Evolutionary conservation across 305 asterid genomes (phyloP).

Genomic region (Fraxinus greggii): DNA sequence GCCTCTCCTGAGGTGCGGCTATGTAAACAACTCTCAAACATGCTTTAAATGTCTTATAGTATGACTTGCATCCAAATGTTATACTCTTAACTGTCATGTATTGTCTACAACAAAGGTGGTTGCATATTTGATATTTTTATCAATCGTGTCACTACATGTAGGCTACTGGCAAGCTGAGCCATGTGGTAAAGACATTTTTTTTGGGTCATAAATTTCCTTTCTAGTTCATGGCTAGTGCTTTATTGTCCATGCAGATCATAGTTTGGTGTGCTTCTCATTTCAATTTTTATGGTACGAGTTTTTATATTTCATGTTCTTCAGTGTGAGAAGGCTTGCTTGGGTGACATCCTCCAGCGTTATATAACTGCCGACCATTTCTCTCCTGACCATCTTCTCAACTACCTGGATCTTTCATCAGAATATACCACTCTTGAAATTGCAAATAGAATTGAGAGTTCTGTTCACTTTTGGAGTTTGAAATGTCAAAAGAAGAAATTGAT

Average conservation of each 20-base stretch:
- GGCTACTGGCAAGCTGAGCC: neutral
- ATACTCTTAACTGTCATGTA: neutral
- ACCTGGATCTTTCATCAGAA: conserved; percentile 78
- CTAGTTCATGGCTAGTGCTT: neutral
- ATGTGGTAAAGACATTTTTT: neutral
- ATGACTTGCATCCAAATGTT: neutral
- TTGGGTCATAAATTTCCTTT: neutral
- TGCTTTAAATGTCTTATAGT: neutral
- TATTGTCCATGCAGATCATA: neutral
- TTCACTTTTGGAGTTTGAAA: conserved; percentile 70
- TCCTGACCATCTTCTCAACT: conserved; percentile 67
- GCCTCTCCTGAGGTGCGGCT: no score
- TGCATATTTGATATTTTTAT: neutral
- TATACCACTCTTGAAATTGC: conserved; percentile 68
- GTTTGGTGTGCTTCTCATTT: neutral
- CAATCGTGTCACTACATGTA: neutral
- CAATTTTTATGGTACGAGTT: neutral
- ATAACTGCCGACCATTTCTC: conserved; percentile 74
- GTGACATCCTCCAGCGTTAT: conserved; percentile 65
- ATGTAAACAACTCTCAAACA: neutral
- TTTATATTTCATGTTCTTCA: conserved; percentile 31
- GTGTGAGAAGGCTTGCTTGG: conserved; percentile 84
- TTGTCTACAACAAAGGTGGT: neutral
- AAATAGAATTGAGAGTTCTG: conserved; percentile 71
- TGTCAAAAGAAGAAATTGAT: conserved; percentile 45